Base-by-base conservation (phyloP, 2,329 filamentous ascomycete species). In the Pseudomassariella vexata region DNA sequence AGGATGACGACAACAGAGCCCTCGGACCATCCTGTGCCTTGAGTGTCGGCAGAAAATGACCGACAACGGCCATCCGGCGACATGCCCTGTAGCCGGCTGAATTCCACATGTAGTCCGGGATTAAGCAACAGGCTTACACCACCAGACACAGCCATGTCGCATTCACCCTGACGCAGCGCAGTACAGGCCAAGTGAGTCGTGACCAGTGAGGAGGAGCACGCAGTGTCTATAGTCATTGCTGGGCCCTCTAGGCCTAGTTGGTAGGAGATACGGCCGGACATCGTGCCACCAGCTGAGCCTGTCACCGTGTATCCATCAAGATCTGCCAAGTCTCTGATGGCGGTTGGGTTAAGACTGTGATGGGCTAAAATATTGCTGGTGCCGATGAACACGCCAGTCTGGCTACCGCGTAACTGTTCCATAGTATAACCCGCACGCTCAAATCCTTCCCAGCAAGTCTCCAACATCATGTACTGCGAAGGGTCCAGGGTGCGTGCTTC, bases 191-290 rank as follows among this genome's bases (percentile, higher is more conserved):
- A 19, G 25, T 47, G 44, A 11, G 42, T 44, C 2, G 42, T 31
- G 9, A 45, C 42, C 8, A 47, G 32, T 12, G 44, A 47, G 5
- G 44, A 44, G 14, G 44, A 47, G 19, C 44, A 47, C 11, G 45
- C 45, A 14, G 49, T 49, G 33, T 52, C 49, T 31, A 52, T 36
- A 1, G 47, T 49, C 38, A 52, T 37, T n/a, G 46, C 24, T 19
- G 49, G 49, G 20, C 49, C 49, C 30, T 48, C 34, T 3, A 52
- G 36, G 9, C 47, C 47, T 9, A 50, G 28, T 7, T 36, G 33
- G 25, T 49, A 49, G 9, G 47, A 49, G 10, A 50, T 38, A 11
- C 49, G 46, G 10, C 47, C 47, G 12, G 47, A 47, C 24, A 47
- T 36, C 15, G 45, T 49, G 18, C 31, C 45, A 9, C 28, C 36